Base-by-base conservation (phyloP, 2,329 filamentous ascomycete species). In the Metarhizium rileyi region DNA sequence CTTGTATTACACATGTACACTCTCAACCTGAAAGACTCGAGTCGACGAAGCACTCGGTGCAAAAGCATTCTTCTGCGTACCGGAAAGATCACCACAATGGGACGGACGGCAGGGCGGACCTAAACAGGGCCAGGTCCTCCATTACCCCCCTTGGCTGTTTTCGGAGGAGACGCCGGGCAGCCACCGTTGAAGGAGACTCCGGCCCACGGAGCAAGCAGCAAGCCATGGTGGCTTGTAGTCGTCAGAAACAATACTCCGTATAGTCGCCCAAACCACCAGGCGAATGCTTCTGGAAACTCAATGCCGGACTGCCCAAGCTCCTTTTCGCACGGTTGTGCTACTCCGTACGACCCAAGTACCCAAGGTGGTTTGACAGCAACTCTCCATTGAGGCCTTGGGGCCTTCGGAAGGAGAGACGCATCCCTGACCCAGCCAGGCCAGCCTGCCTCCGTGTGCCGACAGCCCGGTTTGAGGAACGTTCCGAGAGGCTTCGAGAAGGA, bases 401-500 rank as follows among this genome's bases (percentile, higher is more conserved):
- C n/a, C 38, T 22, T 14, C 4, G 9, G 18, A 42, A 10, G 14
- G n/a, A 20, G 35, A 16, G 35, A 6, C 35, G 8, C 38, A 42
- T 22, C 4, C 36, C 36, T n/a, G 33, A 5, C 20, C 36, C 4
- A 22, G 22, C n/a, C 36, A 40, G n/a, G n/a, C n/a, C 9, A 10
- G n/a, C 20, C n/a, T 40, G 36, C 20, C 20, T n/a, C 10, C 4
- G n/a, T 25, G 9, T 42, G 20, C 20, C 35, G 35, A n/a, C 16
- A 38, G 18, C n/a, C 35, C 20, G 22, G 20, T 40, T 23, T 40
- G n/a, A 20, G 4, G 18, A 8, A n/a, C 38, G 23, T 61, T 62
- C 60, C 56, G 53, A 52, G 44, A 50, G 49, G 48, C 54, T 62
- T 62, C 60, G 55, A 62, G 60, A 62, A 62, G 57, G 20, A 42